These are phyloP conservation scores for Fusarium papillatum DNA, from an alignment of 2,329 filamentous ascomycete genomes.

Conservation along the genomic window DNA sequence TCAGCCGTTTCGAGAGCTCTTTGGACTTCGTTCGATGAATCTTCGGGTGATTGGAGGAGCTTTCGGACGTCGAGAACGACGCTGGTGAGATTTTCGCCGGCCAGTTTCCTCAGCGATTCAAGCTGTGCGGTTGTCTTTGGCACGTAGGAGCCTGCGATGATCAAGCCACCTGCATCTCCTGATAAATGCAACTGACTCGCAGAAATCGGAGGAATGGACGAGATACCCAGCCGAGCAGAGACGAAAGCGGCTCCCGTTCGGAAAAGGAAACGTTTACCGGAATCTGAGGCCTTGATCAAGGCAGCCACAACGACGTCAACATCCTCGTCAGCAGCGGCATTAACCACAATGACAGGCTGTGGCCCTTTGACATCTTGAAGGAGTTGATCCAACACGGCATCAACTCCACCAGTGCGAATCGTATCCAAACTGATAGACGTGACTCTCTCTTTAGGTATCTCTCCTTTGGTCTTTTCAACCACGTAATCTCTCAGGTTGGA, in stretches of 20 bases:
- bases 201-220: slow-evolving; percentile 63
- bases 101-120: slow-evolving; percentile 54
- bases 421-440: slow-evolving; percentile 60
- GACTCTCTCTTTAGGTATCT: slow-evolving; percentile 54
- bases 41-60: slow-evolving; percentile 55
- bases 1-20: slow-evolving; percentile 51
- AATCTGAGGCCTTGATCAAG: slow-evolving; percentile 52
- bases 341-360: slow-evolving; percentile 60
- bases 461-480: slow-evolving; percentile 64
- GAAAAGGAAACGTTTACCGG: slow-evolving; percentile 52
- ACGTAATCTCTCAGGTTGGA: slow-evolving; percentile 63
- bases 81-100: slow-evolving; percentile 56
- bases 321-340: slow-evolving; percentile 66
- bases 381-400: slow-evolving; percentile 57
- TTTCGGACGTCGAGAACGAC: slow-evolving; percentile 63
- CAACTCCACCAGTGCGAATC: slow-evolving; percentile 60
- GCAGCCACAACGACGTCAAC: slow-evolving; percentile 68
- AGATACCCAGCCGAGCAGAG: slow-evolving; percentile 64
- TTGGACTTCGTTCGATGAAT: slow-evolving; percentile 48
- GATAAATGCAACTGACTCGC: slow-evolving; percentile 57
- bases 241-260: slow-evolving; percentile 58
- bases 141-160: slow-evolving; percentile 70
- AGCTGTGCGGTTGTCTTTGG: slow-evolving; percentile 71
- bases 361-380: slow-evolving; percentile 46
- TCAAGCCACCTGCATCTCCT: slow-evolving; percentile 59